A percentile compares a stretch with the other conserved stretches of the same genome.
These are phyloP conservation scores for Tricholomella constricta DNA, from an alignment of 768 basidiomycete genomes.

Conservation along the genomic window DNA sequence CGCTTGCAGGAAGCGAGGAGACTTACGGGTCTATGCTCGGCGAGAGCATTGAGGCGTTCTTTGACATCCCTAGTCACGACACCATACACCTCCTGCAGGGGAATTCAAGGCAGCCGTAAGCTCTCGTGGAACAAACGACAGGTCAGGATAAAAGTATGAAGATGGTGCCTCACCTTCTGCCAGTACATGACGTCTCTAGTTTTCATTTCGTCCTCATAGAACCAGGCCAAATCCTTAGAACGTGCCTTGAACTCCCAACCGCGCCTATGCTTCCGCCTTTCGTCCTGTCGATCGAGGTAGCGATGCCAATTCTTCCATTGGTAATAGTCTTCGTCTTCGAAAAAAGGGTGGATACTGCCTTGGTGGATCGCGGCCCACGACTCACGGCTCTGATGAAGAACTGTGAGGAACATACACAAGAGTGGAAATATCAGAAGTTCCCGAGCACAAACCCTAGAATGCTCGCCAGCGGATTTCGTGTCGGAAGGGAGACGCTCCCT, in stretches of 20 bases:
- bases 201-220: conserved; percentile 38
- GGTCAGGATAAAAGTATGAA: not conserved
- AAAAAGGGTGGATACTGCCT: conserved; percentile 37
- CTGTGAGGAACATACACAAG: not conserved
- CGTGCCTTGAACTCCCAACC: conserved; percentile 34
- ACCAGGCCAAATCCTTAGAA: conserved; percentile 34
- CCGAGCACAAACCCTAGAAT: conserved; percentile 35
- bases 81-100: conserved; percentile 36
- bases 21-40: conserved; percentile 33
- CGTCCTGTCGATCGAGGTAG: conserved; percentile 41
- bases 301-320: conserved; percentile 49
- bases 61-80: conserved; percentile 27
- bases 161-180: conserved; percentile 27
- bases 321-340: conserved; percentile 42
- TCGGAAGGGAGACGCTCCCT: conserved; percentile 36
- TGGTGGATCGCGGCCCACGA: conserved; percentile 46
- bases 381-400: conserved; percentile 38
- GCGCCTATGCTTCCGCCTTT: conserved; percentile 30
- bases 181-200: conserved; percentile 36
- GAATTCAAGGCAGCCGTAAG: not conserved
- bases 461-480: conserved; percentile 36
- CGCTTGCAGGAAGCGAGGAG: not conserved
- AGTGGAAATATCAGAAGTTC: not conserved
- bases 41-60: conserved; percentile 29
- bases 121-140: not conserved